Base-by-base conservation (phyloP, 129 eudicot species). In the Solidago caesia region DNA sequence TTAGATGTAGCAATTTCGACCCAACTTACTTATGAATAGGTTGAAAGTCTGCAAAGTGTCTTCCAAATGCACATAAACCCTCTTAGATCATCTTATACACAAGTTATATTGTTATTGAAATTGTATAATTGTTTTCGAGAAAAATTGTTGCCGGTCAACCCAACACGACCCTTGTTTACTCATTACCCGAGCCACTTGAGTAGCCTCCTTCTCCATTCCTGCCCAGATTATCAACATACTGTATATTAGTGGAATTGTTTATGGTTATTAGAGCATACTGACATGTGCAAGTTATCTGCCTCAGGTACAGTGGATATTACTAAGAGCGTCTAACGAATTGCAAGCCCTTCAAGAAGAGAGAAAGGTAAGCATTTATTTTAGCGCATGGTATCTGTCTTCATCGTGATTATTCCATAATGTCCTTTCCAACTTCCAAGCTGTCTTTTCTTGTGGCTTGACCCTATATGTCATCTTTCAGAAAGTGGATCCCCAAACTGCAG, bases 331-430 rank as follows among this genome's bases (percentile, higher is more conserved):
- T 11, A 91, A 92, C 75, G 97, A 75, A 56, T 79, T 93, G 71
- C 88, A 70, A 80, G 89, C 96, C 15, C 97, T 93, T 83, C 98
- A 93, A 80, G 98, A 93, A 46, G 97, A 88, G 82, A 84, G 98
- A 62, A 88, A 84, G 97, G 98, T 93, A 26, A 9, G 64, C 16
- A 3, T 33, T 33, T 49, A 46, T 16, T 79, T 75, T 11, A 48
- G 57, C 51, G 46, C 57, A 58, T 66, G 21, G 21, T 21, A 21
- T 21, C 21, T 21, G 21, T 21, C 21, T 21, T 21, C 21, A 21
- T 33, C 3, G 44, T 73, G 56, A 16, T 42, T 8, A 4, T 16
- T 58, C 8, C 25, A 45, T 44, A 62, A 52, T 12, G 3, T 47
- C 12, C 43, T 46, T 72, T 21, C 21, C 78, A 12, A 61, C 56